Evolutionary conservation across 371 early-diverging fungal species (phyloP).

Genomic region (Actinomortierella wolfii): DNA sequence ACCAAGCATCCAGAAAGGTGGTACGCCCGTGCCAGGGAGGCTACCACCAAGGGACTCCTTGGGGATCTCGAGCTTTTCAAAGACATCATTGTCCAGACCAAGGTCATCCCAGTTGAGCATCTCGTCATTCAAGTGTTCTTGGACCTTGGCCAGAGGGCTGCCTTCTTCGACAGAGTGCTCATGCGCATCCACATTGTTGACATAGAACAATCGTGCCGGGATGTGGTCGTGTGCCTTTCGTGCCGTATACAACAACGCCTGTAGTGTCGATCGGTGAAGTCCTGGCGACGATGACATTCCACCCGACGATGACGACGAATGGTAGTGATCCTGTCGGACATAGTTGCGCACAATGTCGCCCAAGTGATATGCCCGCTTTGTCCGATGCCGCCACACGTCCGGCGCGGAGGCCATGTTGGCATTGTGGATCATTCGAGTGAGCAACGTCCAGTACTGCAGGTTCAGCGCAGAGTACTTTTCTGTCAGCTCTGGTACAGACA

Average conservation of each 20-base stretch:
- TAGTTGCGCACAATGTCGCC: constrained; percentile 45
- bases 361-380: constrained; percentile 44
- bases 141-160: constrained; percentile 6
- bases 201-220: constrained; percentile 12
- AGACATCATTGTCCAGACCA: constrained; percentile 36
- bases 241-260: constrained; percentile 39
- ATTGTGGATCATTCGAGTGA: constrained; percentile 55
- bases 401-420: constrained; percentile 41
- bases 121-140: constrained; percentile 38
- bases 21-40: constrained; percentile 34
- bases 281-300: constrained; percentile 1
- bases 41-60: constrained; percentile 43
- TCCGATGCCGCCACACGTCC: constrained; percentile 45
- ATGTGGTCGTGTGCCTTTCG: constrained; percentile 32
- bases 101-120: constrained; percentile 42
- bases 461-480: constrained; percentile 51
- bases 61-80: constrained; percentile 31
- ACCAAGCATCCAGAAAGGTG: constrained; percentile 46
- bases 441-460: constrained; percentile 57
- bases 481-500: constrained; percentile 31
- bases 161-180: not conserved
- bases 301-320: not conserved
- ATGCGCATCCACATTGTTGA: constrained; percentile 2
- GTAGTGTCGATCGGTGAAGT: constrained; percentile 34
- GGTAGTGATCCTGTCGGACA: constrained; percentile 44